A percentile compares a stretch with the other conserved stretches of the same genome.
Evolutionary conservation across 2,329 filamentous ascomycete genomes (phyloP).

Genomic region (Microsporum canis): DNA sequence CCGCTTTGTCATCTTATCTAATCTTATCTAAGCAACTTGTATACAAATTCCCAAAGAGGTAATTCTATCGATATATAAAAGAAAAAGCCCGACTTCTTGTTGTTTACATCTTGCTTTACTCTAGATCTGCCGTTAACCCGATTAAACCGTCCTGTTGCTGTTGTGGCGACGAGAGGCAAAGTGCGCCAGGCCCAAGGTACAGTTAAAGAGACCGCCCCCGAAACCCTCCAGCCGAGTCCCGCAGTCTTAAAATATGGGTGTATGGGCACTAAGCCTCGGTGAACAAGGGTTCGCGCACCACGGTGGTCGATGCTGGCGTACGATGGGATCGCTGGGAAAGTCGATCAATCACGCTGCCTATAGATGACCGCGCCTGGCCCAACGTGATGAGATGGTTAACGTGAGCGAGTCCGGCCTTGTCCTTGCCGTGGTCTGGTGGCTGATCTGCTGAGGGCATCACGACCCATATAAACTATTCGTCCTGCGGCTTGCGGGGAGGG

Average conservation of each 20-base stretch:
- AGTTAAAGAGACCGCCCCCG: not conserved
- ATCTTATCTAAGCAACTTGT: not conserved
- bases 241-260: not conserved
- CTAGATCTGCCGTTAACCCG: not conserved
- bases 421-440: not conserved
- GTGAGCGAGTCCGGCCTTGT: not conserved
- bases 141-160: not conserved
- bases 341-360: not conserved
- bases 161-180: not conserved
- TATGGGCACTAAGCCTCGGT: not conserved
- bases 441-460: constrained; percentile 3
- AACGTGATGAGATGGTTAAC: constrained; percentile 1
- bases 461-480: not conserved
- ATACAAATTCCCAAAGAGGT: not conserved
- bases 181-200: not conserved
- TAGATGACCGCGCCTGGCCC: not conserved
- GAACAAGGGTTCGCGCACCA: not conserved
- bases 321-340: not conserved
- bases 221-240: not conserved
- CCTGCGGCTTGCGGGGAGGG: too few relatives aligned
- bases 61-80: not conserved
- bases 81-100: not conserved
- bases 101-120: not conserved
- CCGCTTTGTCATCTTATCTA: not conserved
- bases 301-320: not conserved